Base-by-base conservation (phyloP, 2,329 filamentous ascomycete species). In the Aschersonia sp. region DNA sequence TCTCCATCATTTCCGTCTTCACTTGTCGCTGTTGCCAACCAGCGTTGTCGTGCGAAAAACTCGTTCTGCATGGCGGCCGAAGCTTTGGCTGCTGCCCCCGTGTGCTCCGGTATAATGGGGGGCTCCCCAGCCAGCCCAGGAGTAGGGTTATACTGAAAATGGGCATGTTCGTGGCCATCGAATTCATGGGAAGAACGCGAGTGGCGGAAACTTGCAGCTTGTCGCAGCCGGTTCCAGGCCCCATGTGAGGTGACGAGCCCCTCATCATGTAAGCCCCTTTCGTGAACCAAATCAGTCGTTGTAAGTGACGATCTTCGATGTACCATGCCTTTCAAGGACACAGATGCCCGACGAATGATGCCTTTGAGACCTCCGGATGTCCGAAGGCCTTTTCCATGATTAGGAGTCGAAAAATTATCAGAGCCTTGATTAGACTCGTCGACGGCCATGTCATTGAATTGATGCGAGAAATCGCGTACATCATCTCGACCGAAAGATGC, bases 31-130 rank as follows among this genome's bases (percentile, higher is more conserved):
- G 64, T 60, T 6, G 66, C 59, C 5, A 76, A 58, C 62, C 71
- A 69, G 45, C 67, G 64, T 61, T 65, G 51, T 42, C 62, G 58
- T 4, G 60, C 61, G 5, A 69, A 54, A 44, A 65, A 69, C 47
- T 78, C 73, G 54, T 79, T 78, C 54, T 80, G 75, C 48, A 77
- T 68, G 9, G 76, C 78, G 3, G 74, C 77, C 0, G 78, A 73
- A 5, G 78, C 75, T 49, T 80, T 77, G 31, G 78, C 78, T 2
- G 77, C 77, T n/a, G 71, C 74, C 38, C 79, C 78, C 0, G 71
- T 75, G 48, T 79, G 72, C 9, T 65, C 65, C 3, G 79, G 79
- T 31, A 83, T 81, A 50, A 80, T 63, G 0, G 79, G 78, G 4
- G 79, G 79, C 49, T 74, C 75, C 32, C 65, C 65, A 31, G 70